A percentile compares a stretch with the other conserved stretches of the same genome.
These are phyloP conservation scores for Sphaerobolus stellatus DNA, from an alignment of 1,284 basidiomycete genomes.

Conservation along the genomic window DNA sequence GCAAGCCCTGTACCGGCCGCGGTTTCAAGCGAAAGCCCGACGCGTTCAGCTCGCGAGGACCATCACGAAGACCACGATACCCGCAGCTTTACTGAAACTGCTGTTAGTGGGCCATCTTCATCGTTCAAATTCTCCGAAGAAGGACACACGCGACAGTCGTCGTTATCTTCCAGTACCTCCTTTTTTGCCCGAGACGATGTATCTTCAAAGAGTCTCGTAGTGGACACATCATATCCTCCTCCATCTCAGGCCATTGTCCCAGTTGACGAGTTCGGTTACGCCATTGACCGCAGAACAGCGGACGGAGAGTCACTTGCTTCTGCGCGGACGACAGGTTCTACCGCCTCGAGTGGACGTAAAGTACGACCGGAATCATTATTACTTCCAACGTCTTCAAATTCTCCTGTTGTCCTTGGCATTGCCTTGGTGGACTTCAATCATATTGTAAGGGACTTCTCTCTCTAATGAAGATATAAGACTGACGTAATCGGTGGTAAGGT, in stretches of 20 bases:
- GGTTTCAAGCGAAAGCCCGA: neutral
- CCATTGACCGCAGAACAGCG: slow-evolving; percentile 1
- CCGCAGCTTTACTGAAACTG: slow-evolving; percentile 1
- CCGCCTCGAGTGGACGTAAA: slow-evolving; percentile 66
- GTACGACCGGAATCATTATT: slow-evolving; percentile 74
- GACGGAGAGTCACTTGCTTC: slow-evolving; percentile 7
- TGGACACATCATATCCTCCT: slow-evolving; percentile 55
- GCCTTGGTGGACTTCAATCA: slow-evolving; percentile 92
- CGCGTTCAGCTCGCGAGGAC: neutral
- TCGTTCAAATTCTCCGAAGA: slow-evolving; percentile 13
- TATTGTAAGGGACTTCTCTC: slow-evolving; percentile 50
- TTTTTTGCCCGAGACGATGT: slow-evolving; percentile 4
- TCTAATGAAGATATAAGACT: slow-evolving; percentile 14
- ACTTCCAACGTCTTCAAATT: slow-evolving; percentile 52
- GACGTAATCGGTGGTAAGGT: slow-evolving; percentile 50
- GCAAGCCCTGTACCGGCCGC: neutral
- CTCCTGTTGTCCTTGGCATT: slow-evolving; percentile 74
- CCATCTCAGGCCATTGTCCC: slow-evolving; percentile 39
- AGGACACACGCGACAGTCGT: slow-evolving; percentile 6
- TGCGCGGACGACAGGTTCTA: slow-evolving; percentile 19
- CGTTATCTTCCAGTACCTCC: slow-evolving; percentile 5
- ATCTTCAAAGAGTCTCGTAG: slow-evolving; percentile 18
- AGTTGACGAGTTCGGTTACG: slow-evolving; percentile 37
- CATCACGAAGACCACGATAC: slow-evolving; percentile 2
- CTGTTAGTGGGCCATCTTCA: slow-evolving; percentile 4